Base-by-base conservation (phyloP, 441 rosid species). In the Croton setiger region DNA sequence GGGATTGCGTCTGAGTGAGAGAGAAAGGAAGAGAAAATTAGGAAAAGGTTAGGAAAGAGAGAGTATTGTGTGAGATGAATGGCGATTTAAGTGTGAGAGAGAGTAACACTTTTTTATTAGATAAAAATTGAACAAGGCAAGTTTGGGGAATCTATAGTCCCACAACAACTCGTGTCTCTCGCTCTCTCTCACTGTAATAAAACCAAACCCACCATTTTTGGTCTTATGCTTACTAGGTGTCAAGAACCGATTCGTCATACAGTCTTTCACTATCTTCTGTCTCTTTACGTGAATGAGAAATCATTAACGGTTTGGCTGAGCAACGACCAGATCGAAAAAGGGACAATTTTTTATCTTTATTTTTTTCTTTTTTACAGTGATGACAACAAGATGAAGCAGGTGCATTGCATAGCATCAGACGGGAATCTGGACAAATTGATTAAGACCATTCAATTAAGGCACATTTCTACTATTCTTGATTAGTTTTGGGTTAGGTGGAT, bases 31-130 rank as follows among this genome's bases (percentile, higher is more conserved):
- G 58, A 60, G 60, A 64, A 66, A 65, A 68, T 57, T 70, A 69
- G 78, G 73, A 60, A 54, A 66, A 73, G 14, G 71, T 70, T 60
- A 62, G 75, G 81, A 47, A 54, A 52, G 75, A 36, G 61, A 49
- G 18, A 54, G 39, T 27, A 11, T 9, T 18, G 39, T 68, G 49
- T 31, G 74, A 63, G 60, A 71, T 60, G 71, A 76, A 76, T 55
- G 83, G 83, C 54, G 36, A 58, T 63, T 68, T 67, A 44, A 64
- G 51, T 67, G 35, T 48, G 52, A 48, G 52, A 48, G 52, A 4
- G 31, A 27, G 31, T 27, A n/a, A 48, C 36, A 35, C 60, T 53
- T 66, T 67, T 67, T 56, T 3, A 37, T 52, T 62, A 37, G 21
- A 41, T 41, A 41, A 20, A 62, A 5, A n/a, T 27, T 27, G 31